These are phyloP conservation scores for Tetrahymena borealis DNA, from an alignment of 73 alveolate genomes.

Conservation along the genomic window DNA sequence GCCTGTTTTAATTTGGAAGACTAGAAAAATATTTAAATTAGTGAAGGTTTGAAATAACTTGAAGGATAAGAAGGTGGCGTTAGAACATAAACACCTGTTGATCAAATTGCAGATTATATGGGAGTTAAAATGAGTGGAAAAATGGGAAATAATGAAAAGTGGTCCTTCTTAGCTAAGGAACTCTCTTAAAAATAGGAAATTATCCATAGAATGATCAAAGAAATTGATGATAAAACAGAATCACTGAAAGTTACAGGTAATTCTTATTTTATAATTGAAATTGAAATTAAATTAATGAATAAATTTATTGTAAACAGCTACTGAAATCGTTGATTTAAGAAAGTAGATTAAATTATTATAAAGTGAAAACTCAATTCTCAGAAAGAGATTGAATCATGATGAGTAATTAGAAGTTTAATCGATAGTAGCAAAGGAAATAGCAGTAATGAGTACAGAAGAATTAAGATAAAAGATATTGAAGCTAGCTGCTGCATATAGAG, in stretches of 20 bases:
- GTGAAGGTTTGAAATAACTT: constrained; percentile 10
- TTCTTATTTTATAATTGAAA: too few relatives aligned
- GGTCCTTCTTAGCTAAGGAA: constrained; percentile 95
- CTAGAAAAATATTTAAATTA: background rate
- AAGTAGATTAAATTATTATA: constrained; percentile 93
- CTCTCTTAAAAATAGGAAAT: constrained; percentile 94
- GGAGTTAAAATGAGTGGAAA: constrained; percentile 51
- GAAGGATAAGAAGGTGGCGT: constrained; percentile 40
- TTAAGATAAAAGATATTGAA: constrained; percentile 89
- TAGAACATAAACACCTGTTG: constrained; percentile 48
- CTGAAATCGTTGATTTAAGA: constrained; percentile 96
- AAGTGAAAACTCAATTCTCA: constrained; percentile 89
- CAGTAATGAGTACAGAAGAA: constrained; percentile 92
- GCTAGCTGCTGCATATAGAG: constrained; percentile 96
- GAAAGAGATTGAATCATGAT: constrained; percentile 95
- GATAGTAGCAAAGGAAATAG: constrained; percentile 91
- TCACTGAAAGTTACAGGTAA: constrained; percentile 87
- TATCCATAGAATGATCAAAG: constrained; percentile 98
- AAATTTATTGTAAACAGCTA: too few relatives aligned
- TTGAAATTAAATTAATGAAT: too few relatives aligned
- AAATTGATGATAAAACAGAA: constrained; percentile 94
- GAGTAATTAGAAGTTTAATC: constrained; percentile 89
- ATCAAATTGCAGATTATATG: constrained; percentile 54
- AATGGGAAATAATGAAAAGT: constrained; percentile 83
- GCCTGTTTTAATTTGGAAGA: constrained; percentile 40